These are phyloP conservation scores for Zasmidium cellare DNA, from an alignment of 2,329 filamentous ascomycete species.

Conservation along the genomic window DNA sequence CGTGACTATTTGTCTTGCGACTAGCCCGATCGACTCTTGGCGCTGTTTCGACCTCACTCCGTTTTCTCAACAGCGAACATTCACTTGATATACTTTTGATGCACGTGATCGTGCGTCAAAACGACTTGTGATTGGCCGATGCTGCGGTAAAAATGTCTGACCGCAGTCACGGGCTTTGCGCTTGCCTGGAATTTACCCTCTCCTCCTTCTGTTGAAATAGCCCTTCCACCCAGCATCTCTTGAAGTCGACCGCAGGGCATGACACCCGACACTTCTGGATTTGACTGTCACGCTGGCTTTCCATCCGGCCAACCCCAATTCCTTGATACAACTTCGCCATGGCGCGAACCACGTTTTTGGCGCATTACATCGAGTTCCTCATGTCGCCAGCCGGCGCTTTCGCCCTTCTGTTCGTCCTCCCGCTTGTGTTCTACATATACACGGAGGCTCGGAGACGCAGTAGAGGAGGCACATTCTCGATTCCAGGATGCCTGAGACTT, in stretches of 20 bases:
- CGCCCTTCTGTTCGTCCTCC: background rate
- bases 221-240: too few species aligned
- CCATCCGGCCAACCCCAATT: too few species aligned
- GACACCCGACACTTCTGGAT: too few species aligned
- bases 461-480: background rate
- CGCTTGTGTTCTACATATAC: background rate
- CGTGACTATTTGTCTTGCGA: too few species aligned
- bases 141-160: background rate
- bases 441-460: background rate
- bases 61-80: background rate
- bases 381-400: background rate
- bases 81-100: background rate
- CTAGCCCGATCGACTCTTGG: too few species aligned
- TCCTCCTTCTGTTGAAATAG: background rate
- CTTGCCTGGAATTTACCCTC: background rate
- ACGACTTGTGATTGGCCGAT: too few species aligned
- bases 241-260: too few species aligned
- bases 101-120: background rate
- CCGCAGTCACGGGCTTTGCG: background rate
- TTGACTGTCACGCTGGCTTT: too few species aligned
- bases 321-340: background rate
- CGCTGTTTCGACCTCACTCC: background rate
- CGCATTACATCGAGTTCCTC: background rate
- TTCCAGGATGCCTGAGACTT: background rate
- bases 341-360: background rate